These are phyloP conservation scores for Ambrosiella xylebori DNA, from an alignment of 2,329 filamentous ascomycete genomes.

Conservation along the genomic window DNA sequence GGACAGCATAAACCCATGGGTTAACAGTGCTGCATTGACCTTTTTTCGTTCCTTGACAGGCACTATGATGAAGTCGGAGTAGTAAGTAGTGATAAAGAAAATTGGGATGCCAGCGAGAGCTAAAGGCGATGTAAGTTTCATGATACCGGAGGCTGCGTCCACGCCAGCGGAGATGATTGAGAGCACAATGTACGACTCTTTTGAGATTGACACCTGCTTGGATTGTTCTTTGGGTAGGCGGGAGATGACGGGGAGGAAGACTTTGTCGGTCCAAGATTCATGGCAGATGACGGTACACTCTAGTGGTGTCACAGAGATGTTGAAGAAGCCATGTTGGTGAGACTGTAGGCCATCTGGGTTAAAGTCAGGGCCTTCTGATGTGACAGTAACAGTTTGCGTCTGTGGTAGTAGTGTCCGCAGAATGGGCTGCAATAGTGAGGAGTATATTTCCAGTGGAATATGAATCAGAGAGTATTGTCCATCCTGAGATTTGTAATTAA, in stretches of 20 bases:
- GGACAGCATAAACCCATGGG: constrained; percentile 62
- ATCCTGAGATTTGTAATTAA: constrained; percentile 39
- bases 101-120: constrained; percentile 88
- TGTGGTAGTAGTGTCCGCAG: constrained; percentile 67
- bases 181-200: constrained; percentile 73
- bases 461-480: constrained; percentile 78
- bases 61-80: constrained; percentile 90
- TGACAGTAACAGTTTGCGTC: constrained; percentile 25
- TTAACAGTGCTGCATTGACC: constrained; percentile 60
- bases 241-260: constrained; percentile 58
- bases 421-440: constrained; percentile 68
- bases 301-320: constrained; percentile 79
- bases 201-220: constrained; percentile 51
- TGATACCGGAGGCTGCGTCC: constrained; percentile 76
- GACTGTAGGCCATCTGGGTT: constrained; percentile 16
- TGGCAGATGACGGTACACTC: constrained; percentile 90
- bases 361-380: constrained; percentile 17
- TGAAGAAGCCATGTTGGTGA: constrained; percentile 63
- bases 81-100: constrained; percentile 98
- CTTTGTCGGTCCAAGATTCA: constrained; percentile 49
- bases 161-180: constrained; percentile 80
- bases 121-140: constrained; percentile 79
- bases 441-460: constrained; percentile 65
- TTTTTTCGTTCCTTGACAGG: constrained; percentile 55
- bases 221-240: constrained; percentile 38